A percentile compares a stretch with the other conserved stretches of the same genome.
Conservation (phyloP, 768 basidiomycete genomes). For the Mycena epipterygia region DNA sequence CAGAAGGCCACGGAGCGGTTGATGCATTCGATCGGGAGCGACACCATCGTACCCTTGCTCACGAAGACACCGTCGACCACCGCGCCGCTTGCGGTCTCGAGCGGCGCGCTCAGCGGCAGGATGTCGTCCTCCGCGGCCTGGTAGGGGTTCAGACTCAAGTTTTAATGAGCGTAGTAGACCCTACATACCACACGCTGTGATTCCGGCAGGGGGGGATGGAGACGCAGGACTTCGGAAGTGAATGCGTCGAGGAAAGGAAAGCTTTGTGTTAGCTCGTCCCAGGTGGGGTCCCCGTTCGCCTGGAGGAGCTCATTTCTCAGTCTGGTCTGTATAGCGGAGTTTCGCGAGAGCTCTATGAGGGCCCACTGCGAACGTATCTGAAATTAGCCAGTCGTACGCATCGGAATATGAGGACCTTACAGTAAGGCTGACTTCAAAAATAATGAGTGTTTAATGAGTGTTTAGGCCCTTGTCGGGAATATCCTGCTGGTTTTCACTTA, state of each 20-base stretch:
- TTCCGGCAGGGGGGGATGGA: constrained; percentile 50
- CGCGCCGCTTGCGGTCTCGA: constrained; percentile 42
- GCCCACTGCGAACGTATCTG: constrained; percentile 51
- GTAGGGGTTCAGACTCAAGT: no score
- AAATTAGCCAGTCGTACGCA: background rate
- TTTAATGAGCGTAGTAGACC: background rate
- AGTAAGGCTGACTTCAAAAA: constrained; percentile 5
- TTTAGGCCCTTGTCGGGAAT: no score
- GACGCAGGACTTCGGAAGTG: constrained; percentile 52
- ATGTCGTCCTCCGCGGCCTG: constrained; percentile 55
- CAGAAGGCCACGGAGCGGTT: no score
- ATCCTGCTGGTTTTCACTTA: background rate
- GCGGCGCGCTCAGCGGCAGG: constrained; percentile 50
- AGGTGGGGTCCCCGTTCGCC: background rate
- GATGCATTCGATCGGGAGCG: constrained; percentile 55
- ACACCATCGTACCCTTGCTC: constrained; percentile 54
- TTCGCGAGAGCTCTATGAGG: no score
- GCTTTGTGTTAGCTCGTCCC: constrained; percentile 10
- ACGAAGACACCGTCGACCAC: constrained; percentile 47
- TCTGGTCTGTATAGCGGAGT: no score
- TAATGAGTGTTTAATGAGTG: background rate
- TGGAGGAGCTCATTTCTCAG: no score
- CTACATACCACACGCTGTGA: constrained; percentile 46
- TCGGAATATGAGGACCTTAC: background rate
- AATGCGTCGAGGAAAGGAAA: constrained; percentile 58